These are phyloP conservation scores for Peronospora farinosa DNA, from an alignment of 352 stramenopile species.

Conservation along the genomic window DNA sequence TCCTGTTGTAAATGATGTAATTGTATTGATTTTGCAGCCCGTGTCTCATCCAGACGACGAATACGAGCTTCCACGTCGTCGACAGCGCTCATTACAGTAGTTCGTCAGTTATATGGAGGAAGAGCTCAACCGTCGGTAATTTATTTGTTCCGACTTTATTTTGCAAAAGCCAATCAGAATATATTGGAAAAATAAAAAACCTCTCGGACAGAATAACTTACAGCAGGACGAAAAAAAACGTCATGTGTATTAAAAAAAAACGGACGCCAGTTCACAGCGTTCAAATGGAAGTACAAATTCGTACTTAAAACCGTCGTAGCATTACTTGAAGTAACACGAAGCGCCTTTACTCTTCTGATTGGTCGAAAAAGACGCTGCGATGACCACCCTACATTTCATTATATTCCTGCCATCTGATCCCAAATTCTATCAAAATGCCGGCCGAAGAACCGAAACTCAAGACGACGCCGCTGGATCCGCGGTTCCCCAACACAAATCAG, in stretches of 20 bases:
- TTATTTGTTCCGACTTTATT: background rate
- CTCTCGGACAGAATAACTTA: background rate
- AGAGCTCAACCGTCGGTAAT: background rate
- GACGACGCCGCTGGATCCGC: slow-evolving; percentile 79
- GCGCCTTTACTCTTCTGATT: too few species aligned
- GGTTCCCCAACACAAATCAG: slow-evolving; percentile 87
- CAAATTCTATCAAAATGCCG: slow-evolving; percentile 32
- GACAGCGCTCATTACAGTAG: slow-evolving; percentile 62
- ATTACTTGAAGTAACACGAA: too few species aligned
- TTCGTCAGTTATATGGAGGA: too few species aligned
- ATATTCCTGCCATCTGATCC: slow-evolving; percentile 19
- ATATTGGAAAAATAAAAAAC: background rate
- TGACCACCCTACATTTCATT: too few species aligned
- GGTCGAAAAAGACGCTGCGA: too few species aligned
- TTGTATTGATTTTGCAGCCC: slow-evolving; percentile 38
- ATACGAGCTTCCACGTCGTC: slow-evolving; percentile 61
- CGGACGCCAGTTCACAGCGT: too few species aligned
- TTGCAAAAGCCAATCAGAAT: background rate
- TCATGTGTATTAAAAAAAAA: too few species aligned
- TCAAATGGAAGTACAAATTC: too few species aligned
- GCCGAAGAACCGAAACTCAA: slow-evolving; percentile 50
- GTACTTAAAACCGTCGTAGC: too few species aligned
- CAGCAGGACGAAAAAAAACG: too few species aligned
- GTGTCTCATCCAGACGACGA: slow-evolving; percentile 41
- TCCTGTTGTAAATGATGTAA: slow-evolving; percentile 42